Conservation (phyloP, 192 early-diverging fungal species). For the Gigaspora rosea region DNA sequence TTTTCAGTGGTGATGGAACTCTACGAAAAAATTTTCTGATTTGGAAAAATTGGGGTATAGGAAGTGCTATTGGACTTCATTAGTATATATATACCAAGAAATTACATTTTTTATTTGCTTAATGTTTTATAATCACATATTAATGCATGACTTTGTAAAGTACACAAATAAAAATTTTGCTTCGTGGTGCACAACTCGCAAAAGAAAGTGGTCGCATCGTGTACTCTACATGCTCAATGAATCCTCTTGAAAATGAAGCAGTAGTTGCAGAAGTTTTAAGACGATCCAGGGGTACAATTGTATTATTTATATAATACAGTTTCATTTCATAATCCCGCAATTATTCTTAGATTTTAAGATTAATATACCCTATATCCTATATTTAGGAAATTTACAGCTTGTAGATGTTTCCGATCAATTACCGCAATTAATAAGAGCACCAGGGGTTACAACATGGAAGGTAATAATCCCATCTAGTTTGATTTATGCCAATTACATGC, state of each 20-base stretch:
- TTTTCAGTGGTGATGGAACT: slow-evolving; percentile 88
- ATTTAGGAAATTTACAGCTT: slow-evolving; percentile 68
- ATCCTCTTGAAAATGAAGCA: slow-evolving; percentile 97
- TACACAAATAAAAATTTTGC: slow-evolving; percentile 84
- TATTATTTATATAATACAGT: no score
- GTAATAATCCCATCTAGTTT: slow-evolving; percentile 31
- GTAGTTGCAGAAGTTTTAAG: slow-evolving; percentile 86
- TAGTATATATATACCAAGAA: slow-evolving; percentile 41
- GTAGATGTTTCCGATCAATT: slow-evolving; percentile 86
- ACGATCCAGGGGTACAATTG: slow-evolving; percentile 37
- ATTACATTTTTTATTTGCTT: not conserved
- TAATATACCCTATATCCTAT: no score
- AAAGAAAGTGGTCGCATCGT: slow-evolving; percentile 93
- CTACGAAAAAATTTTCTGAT: slow-evolving; percentile 93
- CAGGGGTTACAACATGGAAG: slow-evolving; percentile 89
- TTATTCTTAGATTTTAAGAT: no score
- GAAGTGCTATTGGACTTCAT: slow-evolving; percentile 79
- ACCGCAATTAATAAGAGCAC: slow-evolving; percentile 74
- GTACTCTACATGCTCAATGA: slow-evolving; percentile 98
- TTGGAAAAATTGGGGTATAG: slow-evolving; percentile 85
- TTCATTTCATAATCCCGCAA: no score
- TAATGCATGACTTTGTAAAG: slow-evolving; percentile 28
- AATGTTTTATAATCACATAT: not conserved
- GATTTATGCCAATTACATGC: no score
- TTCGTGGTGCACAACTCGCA: slow-evolving; percentile 82